phyloP scores from a whole-genome alignment of 257 asterid genomes.

The Nicotiana benthamiana region DNA sequence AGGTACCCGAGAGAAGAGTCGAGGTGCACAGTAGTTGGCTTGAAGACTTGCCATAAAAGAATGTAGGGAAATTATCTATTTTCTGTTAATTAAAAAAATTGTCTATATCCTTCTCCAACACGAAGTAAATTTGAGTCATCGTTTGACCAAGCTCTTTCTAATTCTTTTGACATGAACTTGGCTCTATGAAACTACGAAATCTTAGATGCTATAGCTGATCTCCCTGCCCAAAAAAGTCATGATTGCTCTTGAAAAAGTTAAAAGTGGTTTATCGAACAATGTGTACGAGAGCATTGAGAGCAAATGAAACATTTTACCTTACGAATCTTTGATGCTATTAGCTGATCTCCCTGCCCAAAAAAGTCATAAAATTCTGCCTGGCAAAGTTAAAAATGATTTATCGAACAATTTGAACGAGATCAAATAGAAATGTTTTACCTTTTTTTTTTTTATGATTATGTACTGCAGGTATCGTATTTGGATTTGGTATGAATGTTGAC shows the following conservation, averaged over 20 bases:
- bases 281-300: neutral
- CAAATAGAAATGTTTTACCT: neutral
- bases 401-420: neutral
- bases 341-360: neutral
- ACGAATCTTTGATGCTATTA: neutral
- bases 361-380: neutral
- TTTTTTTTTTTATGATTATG: neutral
- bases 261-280: neutral
- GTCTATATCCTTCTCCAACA: neutral
- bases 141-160: neutral
- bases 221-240: neutral
- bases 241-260: neutral
- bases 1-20: too few relatives aligned
- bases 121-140: neutral
- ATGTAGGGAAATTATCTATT: too few relatives aligned
- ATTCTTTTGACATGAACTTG: neutral
- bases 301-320: neutral
- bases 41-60: too few relatives aligned
- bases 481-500: neutral
- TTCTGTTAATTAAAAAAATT: too few relatives aligned
- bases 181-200: neutral
- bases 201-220: neutral
- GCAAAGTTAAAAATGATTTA: neutral
- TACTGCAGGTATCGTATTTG: neutral
- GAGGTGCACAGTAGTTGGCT: too few relatives aligned